These are phyloP conservation scores for Pyrenochaeta sp. DNA, from an alignment of 2,329 filamentous ascomycete genomes.

Conservation along the genomic window DNA sequence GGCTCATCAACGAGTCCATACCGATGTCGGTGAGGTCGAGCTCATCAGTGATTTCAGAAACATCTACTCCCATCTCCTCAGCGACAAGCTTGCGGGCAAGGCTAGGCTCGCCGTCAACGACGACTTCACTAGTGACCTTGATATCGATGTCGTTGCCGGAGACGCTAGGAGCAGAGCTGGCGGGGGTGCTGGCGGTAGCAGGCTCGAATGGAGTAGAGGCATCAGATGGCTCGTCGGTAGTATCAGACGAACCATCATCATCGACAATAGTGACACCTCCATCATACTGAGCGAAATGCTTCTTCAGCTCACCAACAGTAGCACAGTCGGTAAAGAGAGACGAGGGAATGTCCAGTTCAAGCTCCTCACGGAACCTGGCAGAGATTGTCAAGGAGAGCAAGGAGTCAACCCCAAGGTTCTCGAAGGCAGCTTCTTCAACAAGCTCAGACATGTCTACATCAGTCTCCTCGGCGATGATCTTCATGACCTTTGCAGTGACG, in stretches of 20 bases:
- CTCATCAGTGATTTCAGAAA: conserved; percentile 60
- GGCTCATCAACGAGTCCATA: conserved; percentile 62
- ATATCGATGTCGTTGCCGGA: conserved; percentile 49
- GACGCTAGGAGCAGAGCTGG: conserved; percentile 57
- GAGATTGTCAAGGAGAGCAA: conserved; percentile 68
- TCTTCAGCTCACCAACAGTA: conserved; percentile 67
- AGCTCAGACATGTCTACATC: conserved; percentile 66
- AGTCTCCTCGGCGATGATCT: conserved; percentile 72
- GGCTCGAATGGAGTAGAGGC: conserved; percentile 53
- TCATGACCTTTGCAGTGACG: conserved; percentile 64
- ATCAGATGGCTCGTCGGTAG: conserved; percentile 47
- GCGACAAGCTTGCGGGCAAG: conserved; percentile 59
- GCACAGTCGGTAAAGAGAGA: conserved; percentile 67
- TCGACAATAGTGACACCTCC: conserved; percentile 46
- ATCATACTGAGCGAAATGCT: conserved; percentile 60
- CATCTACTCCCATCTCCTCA: conserved; percentile 70
- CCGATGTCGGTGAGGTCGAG: conserved; percentile 68
- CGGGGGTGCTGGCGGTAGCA: conserved; percentile 55
- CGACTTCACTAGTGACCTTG: conserved; percentile 39
- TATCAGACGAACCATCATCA: conserved; percentile 52
- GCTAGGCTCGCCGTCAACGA: conserved; percentile 50
- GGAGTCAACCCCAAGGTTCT: conserved; percentile 69
- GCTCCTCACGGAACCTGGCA: conserved; percentile 67
- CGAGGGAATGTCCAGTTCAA: conserved; percentile 66
- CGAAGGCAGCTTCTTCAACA: conserved; percentile 66